Evolutionary conservation across 208 protist species (phyloP).

Genomic region (Leishmania major): DNA sequence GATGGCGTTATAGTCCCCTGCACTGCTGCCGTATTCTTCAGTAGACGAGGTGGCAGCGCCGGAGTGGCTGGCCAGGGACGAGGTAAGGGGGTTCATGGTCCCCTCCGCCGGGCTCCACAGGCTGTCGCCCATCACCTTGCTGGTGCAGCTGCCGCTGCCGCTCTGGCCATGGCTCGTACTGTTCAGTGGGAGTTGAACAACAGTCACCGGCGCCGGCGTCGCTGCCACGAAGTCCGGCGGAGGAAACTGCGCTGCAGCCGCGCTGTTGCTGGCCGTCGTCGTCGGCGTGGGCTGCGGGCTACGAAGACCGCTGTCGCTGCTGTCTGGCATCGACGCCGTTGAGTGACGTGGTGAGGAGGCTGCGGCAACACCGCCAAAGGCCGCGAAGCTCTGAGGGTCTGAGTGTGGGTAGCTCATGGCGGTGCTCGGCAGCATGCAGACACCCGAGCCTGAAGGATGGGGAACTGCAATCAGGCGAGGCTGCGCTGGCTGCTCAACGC

Average conservation of each 20-base stretch:
- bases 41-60: background rate
- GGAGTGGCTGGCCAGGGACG: constrained; percentile 2
- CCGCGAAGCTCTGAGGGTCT: background rate
- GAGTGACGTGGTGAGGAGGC: background rate
- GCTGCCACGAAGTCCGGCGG: background rate
- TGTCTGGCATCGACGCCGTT: background rate
- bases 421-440: constrained; percentile 23
- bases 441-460: constrained; percentile 15
- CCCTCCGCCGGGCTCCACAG: constrained; percentile 20
- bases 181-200: constrained; percentile 24
- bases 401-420: constrained; percentile 15
- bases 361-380: background rate
- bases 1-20: constrained; percentile 27
- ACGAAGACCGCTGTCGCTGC: constrained; percentile 4
- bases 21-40: background rate
- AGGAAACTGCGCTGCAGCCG: background rate
- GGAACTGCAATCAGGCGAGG: constrained; percentile 27
- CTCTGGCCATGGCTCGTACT: constrained; percentile 8
- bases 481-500: constrained; percentile 6
- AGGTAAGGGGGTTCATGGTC: constrained; percentile 6
- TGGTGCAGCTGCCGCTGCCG: constrained; percentile 7
- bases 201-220: constrained; percentile 23
- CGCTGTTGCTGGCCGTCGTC: background rate
- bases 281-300: background rate
- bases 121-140: constrained; percentile 16